Percentiles rank a stretch among this genome's conserved stretches.
These are phyloP conservation scores for Musa schizocarpa DNA, from an alignment of 176 grass and related monocot species.

Conservation along the genomic window DNA sequence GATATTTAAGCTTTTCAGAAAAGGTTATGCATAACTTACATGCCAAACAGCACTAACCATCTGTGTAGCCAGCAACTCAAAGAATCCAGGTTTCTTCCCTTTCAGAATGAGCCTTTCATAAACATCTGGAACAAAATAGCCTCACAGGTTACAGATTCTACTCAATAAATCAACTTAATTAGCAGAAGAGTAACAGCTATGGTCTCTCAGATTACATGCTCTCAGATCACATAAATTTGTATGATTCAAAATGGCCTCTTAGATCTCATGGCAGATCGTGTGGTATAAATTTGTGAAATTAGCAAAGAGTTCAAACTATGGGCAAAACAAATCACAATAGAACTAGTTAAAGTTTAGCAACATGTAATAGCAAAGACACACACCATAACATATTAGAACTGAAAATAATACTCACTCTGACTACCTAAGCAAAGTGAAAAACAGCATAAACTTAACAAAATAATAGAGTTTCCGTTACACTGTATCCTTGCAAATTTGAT, in stretches of 20 bases:
- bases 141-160: conserved; percentile 13
- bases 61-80: conserved; percentile 87
- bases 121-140: conserved; percentile 54
- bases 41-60: conserved; percentile 95
- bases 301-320: background rate
- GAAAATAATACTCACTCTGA: background rate
- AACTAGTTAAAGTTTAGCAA: background rate
- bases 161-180: conserved; percentile 5
- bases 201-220: too few relatives aligned
- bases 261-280: background rate
- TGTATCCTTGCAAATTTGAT: background rate
- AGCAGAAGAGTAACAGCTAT: too few relatives aligned
- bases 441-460: background rate
- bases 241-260: too few relatives aligned
- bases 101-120: conserved; percentile 92
- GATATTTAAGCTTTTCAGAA: background rate
- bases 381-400: too few relatives aligned
- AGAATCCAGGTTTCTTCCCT: conserved; percentile 93
- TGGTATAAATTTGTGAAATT: background rate
- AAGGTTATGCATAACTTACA: conserved; percentile 41
- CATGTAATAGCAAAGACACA: background rate
- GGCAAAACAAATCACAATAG: background rate
- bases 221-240: too few relatives aligned
- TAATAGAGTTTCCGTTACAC: background rate
- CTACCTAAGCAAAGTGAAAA: background rate